Percentiles rank a stretch among this genome's conserved stretches.
phyloP scores from a whole-genome alignment of 768 basidiomycete genomes.

The Leccinum subgranulosum region DNA sequence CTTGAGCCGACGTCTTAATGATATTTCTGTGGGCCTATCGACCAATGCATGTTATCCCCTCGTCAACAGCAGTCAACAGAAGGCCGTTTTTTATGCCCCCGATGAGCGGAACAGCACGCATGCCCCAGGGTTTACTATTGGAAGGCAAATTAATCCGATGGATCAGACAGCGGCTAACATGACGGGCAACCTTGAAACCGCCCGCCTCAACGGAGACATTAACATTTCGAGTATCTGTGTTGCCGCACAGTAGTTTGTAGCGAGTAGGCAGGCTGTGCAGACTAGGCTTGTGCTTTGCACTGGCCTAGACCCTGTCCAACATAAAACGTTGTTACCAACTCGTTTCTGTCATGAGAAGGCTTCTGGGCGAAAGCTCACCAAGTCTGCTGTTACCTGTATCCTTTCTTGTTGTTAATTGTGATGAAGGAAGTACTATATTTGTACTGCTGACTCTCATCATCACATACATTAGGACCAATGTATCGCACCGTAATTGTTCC shows the following conservation, averaged over 20 bases:
- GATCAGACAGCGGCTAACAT: constrained; percentile 14
- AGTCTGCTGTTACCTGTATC: constrained; percentile 17
- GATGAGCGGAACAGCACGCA: constrained; percentile 5
- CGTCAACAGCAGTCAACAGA: constrained; percentile 19
- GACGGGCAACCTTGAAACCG: constrained; percentile 6
- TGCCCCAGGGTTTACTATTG: constrained; percentile 21
- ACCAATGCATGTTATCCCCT: constrained; percentile 20
- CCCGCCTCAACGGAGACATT: constrained; percentile 15
- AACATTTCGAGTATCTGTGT: constrained; percentile 2
- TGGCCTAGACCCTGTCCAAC: constrained; percentile 13
- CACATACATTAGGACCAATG: constrained; percentile 10
- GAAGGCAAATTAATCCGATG: constrained; percentile 29
- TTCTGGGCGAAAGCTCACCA: constrained; percentile 11
- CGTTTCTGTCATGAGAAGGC: background rate
- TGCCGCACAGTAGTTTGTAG: background rate
- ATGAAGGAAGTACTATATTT: constrained; percentile 29
- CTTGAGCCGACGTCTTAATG: constrained; percentile 4
- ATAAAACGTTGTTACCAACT: constrained; percentile 8
- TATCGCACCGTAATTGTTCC: constrained; percentile 21
- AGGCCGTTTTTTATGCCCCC: constrained; percentile 14
- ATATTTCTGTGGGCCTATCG: constrained; percentile 1
- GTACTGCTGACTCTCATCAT: constrained; percentile 23
- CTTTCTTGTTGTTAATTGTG: constrained; percentile 32
- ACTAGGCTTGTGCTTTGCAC: constrained; percentile 12
- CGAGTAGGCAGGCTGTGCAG: constrained; percentile 5